A percentile compares a stretch with the other conserved stretches of the same genome.
Conservation (phyloP, 2,329 filamentous ascomycete genomes). For the Aureobasidium pullulans region DNA sequence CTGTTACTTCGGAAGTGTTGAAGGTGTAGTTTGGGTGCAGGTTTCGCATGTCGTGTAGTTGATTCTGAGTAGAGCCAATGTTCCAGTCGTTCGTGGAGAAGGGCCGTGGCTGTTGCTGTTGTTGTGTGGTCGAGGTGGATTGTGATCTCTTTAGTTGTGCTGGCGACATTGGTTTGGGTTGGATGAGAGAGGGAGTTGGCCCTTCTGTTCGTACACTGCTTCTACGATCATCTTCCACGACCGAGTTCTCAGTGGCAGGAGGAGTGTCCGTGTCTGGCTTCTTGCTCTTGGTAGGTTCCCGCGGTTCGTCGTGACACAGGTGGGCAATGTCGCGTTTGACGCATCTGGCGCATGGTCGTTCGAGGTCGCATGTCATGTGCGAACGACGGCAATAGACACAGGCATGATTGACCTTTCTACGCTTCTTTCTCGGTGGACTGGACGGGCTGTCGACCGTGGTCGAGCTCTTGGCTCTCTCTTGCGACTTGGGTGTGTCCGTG, state of each 20-base stretch:
- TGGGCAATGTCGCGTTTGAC: conserved; percentile 98
- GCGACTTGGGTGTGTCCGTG: not conserved
- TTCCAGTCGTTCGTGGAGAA: conserved; percentile 56
- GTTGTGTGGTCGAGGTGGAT: conserved; percentile 33
- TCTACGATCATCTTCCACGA: conserved; percentile 2
- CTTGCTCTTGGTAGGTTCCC: conserved; percentile 65
- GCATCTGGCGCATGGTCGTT: conserved; percentile 93
- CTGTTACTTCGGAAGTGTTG: conserved; percentile 83
- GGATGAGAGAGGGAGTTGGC: conserved; percentile 56
- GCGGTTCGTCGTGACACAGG: conserved; percentile 93
- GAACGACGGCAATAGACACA: conserved; percentile 49
- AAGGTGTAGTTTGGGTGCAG: conserved; percentile 95
- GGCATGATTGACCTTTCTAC: conserved; percentile 48
- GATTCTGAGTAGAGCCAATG: conserved; percentile 67
- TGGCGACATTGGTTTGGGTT: conserved; percentile 62
- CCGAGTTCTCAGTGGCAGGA: not conserved
- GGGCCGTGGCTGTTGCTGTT: conserved; percentile 51
- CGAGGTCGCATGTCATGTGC: conserved; percentile 53
- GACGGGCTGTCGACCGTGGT: conserved; percentile 1
- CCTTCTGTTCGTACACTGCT: not conserved
- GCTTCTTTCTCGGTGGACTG: conserved; percentile 35
- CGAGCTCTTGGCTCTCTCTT: conserved; percentile 9
- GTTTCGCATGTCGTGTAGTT: conserved; percentile 89
- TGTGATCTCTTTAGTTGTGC: conserved; percentile 49
- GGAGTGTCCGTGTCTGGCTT: conserved; percentile 5